A percentile compares a stretch with the other conserved stretches of the same genome.
These are phyloP conservation scores for Blastobotrys persicus DNA, from an alignment of 1,139 yeast species.

Conservation along the genomic window DNA sequence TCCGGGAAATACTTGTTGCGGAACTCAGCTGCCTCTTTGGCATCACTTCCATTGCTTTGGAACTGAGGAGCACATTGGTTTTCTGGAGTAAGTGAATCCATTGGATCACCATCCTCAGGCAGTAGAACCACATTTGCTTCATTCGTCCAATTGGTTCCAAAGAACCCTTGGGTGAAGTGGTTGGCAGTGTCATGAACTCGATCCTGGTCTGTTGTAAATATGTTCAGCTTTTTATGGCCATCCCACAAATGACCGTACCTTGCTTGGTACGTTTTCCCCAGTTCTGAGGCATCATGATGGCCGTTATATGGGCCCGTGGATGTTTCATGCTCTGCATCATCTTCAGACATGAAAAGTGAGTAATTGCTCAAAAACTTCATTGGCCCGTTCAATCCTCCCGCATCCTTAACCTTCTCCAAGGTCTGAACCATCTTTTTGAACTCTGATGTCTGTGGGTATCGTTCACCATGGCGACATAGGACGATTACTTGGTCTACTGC, in stretches of 20 bases:
- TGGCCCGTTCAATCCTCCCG: slow-evolving; percentile 3
- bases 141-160: slow-evolving; percentile 39
- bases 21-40: slow-evolving; percentile 11
- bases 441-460: slow-evolving; percentile 18
- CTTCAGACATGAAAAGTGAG: slow-evolving; percentile 8
- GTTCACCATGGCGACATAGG: slow-evolving; percentile 20
- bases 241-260: slow-evolving; percentile 42
- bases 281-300: slow-evolving; percentile 29
- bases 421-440: slow-evolving; percentile 9
- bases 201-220: slow-evolving; percentile 42
- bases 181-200: slow-evolving; percentile 43
- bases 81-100: slow-evolving; percentile 17
- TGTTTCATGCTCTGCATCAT: slow-evolving; percentile 20
- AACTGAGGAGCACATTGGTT: slow-evolving; percentile 13
- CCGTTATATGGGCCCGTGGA: slow-evolving; percentile 41
- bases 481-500: slow-evolving; percentile 17
- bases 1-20: slow-evolving; percentile 6
- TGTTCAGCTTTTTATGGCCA: slow-evolving; percentile 30
- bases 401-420: slow-evolving; percentile 14
- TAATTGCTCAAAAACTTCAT: slow-evolving; percentile 17
- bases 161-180: slow-evolving; percentile 43
- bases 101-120: slow-evolving; percentile 36
- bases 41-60: background rate
- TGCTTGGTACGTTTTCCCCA: slow-evolving; percentile 36
- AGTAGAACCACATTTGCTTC: slow-evolving; percentile 38